Evolutionary conservation across 176 grass and related monocot species (phyloP).

Genomic region (Eragrostis nindensis): DNA sequence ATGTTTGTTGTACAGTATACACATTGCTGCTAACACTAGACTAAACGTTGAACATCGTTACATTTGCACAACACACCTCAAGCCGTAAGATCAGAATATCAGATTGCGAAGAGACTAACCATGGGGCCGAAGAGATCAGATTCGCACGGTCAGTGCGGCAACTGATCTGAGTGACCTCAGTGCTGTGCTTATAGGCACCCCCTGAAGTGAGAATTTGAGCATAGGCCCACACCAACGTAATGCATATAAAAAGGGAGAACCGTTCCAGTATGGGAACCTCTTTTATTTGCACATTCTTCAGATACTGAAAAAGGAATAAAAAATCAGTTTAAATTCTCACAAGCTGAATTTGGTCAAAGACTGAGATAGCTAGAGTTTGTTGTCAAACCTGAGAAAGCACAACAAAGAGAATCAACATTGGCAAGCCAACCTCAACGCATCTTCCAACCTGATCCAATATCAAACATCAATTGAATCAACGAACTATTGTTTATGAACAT

Average conservation of each 20-base stretch:
- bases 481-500: not conserved
- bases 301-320: slow-evolving; percentile 58
- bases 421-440: slow-evolving; percentile 92
- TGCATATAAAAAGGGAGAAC: slow-evolving; percentile 86
- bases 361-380: not conserved
- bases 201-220: slow-evolving; percentile 84
- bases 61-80: not conserved
- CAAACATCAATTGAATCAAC: slow-evolving; percentile 20
- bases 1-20: not conserved
- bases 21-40: slow-evolving; percentile 1
- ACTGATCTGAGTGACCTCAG: slow-evolving; percentile 64
- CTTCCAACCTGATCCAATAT: slow-evolving; percentile 73
- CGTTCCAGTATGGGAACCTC: slow-evolving; percentile 79
- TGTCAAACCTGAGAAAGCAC: slow-evolving; percentile 75
- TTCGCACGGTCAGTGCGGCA: slow-evolving; percentile 85
- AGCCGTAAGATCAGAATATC: not conserved
- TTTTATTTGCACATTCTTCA: slow-evolving; percentile 78
- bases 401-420: slow-evolving; percentile 80
- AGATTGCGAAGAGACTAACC: slow-evolving; percentile 45
- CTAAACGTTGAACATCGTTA: not conserved
- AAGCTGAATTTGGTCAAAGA: not conserved
- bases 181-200: slow-evolving; percentile 80
- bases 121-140: slow-evolving; percentile 88
- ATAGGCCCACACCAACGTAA: slow-evolving; percentile 73
- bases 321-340: not conserved